Conservation (phyloP, 2,329 filamentous ascomycete genomes). For the Aspergillus sp. region DNA sequence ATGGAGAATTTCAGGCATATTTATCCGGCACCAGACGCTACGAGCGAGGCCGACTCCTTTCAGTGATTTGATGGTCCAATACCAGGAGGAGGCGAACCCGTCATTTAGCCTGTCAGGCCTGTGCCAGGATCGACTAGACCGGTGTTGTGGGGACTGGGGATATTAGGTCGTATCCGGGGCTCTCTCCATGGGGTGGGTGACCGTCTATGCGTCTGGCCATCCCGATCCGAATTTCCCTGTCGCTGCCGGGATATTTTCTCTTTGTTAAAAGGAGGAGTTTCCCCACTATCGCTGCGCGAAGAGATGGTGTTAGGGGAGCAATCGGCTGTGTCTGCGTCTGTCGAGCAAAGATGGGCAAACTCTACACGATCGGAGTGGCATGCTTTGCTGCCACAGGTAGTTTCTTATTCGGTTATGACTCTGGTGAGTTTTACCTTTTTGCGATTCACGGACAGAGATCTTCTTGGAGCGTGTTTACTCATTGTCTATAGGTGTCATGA, state of each 20-base stretch:
- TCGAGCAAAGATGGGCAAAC: constrained; percentile 8
- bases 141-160: not conserved
- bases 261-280: not conserved
- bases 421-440: not conserved
- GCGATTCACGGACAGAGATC: no score
- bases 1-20: not conserved
- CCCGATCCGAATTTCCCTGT: not conserved
- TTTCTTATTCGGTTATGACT: constrained; percentile 10
- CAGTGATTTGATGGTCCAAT: not conserved
- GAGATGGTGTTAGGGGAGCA: not conserved
- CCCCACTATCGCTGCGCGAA: not conserved
- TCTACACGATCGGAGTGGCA: constrained; percentile 11
- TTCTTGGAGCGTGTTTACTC: not conserved
- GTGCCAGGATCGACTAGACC: not conserved
- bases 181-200: not conserved
- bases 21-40: not conserved
- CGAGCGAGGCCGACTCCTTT: not conserved
- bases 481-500: constrained; percentile 19
- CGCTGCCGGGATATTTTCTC: no score
- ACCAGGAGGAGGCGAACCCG: not conserved
- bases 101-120: not conserved
- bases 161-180: not conserved
- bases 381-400: constrained; percentile 12
- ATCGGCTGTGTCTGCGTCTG: not conserved
- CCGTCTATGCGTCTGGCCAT: not conserved